A percentile compares a stretch with the other conserved stretches of the same genome.
Evolutionary conservation across 192 early-diverging fungal species (phyloP).

Genomic region (Umbelopsis ramanniana): DNA sequence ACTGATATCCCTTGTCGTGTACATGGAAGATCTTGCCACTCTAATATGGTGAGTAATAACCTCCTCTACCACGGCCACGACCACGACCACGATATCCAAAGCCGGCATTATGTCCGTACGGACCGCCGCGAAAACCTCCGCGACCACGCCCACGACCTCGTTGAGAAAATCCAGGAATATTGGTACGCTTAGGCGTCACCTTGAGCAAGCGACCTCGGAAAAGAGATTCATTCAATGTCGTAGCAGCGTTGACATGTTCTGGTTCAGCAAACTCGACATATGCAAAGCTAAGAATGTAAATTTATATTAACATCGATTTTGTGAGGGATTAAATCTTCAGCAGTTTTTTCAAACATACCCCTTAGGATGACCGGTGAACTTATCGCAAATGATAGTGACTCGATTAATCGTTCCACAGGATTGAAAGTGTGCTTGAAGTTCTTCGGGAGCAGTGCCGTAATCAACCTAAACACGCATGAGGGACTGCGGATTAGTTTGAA

Average conservation of each 20-base stretch:
- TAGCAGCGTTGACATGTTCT: conserved; percentile 77
- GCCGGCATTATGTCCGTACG: conserved; percentile 45
- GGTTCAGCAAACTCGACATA: conserved; percentile 96
- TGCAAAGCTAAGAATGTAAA: conserved; percentile 62
- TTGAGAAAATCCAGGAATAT: conserved; percentile 82
- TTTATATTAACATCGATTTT: neutral
- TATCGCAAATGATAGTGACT: conserved; percentile 95
- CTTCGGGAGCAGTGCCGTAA: conserved; percentile 91
- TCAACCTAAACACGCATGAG: conserved; percentile 64
- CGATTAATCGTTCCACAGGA: conserved; percentile 95
- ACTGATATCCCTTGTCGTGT: neutral
- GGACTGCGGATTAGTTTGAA: neutral
- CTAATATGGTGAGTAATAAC: conserved; percentile 15
- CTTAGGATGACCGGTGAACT: conserved; percentile 89
- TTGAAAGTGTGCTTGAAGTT: conserved; percentile 94
- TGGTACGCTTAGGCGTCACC: conserved; percentile 92
- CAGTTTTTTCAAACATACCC: conserved; percentile 56
- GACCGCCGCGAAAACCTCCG: conserved; percentile 71
- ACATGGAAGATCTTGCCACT: neutral
- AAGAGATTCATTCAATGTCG: conserved; percentile 87
- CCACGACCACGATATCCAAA: conserved; percentile 56
- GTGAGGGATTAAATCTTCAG: no score
- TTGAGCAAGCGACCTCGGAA: conserved; percentile 88
- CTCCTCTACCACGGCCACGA: conserved; percentile 21
- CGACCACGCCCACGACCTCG: conserved; percentile 79